Base-by-base conservation (phyloP, 768 basidiomycete species). In the Phlebiopsis gigantea region DNA sequence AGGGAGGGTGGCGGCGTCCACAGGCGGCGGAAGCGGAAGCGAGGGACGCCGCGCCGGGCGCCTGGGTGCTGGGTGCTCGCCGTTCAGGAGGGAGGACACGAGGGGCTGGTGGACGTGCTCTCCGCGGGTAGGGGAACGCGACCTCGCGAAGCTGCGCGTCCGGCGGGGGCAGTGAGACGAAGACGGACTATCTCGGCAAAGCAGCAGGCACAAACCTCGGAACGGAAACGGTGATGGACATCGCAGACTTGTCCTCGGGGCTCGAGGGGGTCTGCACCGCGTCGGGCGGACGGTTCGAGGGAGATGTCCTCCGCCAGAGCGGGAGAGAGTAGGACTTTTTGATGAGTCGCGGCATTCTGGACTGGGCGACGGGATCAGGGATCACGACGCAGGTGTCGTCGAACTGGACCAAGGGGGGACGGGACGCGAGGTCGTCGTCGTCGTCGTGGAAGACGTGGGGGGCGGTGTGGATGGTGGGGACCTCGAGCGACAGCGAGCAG, bases 381-480 rank as follows among this genome's bases (percentile, higher is more conserved):
- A 91, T 90, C 63, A 91, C 78, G 4, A 88, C 73, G 57, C 89
- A 90, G 63, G 85, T 79, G 53, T 75, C 73, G 73, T 90, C 81
- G 70, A 91, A 91, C 55, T 88, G 79, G 4, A 90, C 89, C 8
- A 39, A 12, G 3, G n/a, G n/a, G n/a, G 34, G 34, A 39, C 8
- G 34, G 8, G 12, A 39, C 22, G 64, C 65, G 56, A 71, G 65
- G 0, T 62, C 60, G 29, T 25, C 31, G 17, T 25, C 39, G 25
- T 26, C 46, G 10, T 46, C 54, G 29, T 15, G 12, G 21, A 48
- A 14, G 56, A 25, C 42, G 39, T 46, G 17, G 22, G 47, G 8
- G 34, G 46, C 43, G 48, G 31, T 22, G 55, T 46, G 15, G 15
- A 51, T 21, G 30, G 22, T 51, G 21, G 39, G 50, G 47, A 48